Conservation (phyloP, 345 rosid species). For the Eucalyptus globulus region DNA sequence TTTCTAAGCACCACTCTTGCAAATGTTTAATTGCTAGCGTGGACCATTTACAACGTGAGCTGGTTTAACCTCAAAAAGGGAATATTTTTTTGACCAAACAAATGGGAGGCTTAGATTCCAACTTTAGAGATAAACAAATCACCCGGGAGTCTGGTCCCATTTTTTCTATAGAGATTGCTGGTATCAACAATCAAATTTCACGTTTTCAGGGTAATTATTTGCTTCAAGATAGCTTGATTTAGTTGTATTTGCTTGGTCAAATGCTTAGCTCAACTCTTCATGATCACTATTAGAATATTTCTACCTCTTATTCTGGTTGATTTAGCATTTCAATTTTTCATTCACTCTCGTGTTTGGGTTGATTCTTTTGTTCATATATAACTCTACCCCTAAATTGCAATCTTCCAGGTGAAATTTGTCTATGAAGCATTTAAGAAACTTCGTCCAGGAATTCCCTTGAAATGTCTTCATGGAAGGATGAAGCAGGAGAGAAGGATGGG, state of each 20-base stretch:
- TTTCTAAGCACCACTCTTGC: neutral
- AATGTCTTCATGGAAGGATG: slow-evolving; percentile 95
- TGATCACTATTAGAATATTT: neutral
- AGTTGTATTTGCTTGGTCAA: neutral
- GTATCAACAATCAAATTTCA: neutral
- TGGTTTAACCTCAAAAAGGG: neutral
- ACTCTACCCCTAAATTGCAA: neutral
- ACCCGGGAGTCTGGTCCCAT: neutral
- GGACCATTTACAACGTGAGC: neutral
- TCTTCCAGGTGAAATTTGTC: slow-evolving; percentile 73
- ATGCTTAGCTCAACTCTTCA: neutral
- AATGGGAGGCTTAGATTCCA: neutral
- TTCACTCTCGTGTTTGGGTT: neutral
- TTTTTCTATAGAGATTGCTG: neutral
- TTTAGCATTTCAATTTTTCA: neutral
- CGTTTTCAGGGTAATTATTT: neutral
- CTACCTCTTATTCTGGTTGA: neutral
- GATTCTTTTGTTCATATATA: neutral
- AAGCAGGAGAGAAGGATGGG: slow-evolving; percentile 79
- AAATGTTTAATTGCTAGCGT: neutral
- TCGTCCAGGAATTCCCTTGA: slow-evolving; percentile 92
- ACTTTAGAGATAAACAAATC: neutral
- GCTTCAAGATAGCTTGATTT: neutral
- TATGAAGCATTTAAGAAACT: slow-evolving; percentile 89
- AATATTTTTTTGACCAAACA: neutral